A percentile compares a stretch with the other conserved stretches of the same genome.
Conservation (phyloP, 805 yeast genomes). For the Wickerhamomyces rabaulensis region DNA sequence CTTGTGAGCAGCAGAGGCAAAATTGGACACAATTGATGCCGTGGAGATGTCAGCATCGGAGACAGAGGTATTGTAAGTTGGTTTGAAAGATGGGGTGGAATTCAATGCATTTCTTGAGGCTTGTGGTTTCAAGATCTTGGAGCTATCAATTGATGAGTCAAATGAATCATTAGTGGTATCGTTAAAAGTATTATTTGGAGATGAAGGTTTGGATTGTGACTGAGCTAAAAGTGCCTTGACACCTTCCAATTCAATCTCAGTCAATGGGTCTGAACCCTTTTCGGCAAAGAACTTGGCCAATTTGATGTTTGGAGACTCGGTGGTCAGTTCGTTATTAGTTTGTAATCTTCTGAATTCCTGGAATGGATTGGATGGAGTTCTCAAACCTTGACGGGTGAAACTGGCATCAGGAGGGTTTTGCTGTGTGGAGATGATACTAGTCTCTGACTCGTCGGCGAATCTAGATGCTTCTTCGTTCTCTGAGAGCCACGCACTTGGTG, state of each 20-base stretch:
- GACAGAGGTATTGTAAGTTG: constrained; percentile 23
- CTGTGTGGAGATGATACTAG: constrained; percentile 4
- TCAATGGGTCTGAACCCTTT: constrained; percentile 71
- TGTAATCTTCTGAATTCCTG: constrained; percentile 14
- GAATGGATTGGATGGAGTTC: constrained; percentile 14
- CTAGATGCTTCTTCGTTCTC: constrained; percentile 1
- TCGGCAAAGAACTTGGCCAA: constrained; percentile 64
- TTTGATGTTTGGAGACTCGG: constrained; percentile 47
- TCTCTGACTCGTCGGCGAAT: constrained; percentile 11
- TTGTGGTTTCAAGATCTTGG: constrained; percentile 4
- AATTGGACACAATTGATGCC: constrained; percentile 14
- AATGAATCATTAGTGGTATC: constrained; percentile 3
- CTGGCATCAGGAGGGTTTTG: constrained; percentile 3
- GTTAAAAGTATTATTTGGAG: constrained; percentile 7
- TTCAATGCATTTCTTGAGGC: constrained; percentile 2
- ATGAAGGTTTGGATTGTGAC: constrained; percentile 27
- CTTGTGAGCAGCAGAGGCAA: constrained; percentile 19
- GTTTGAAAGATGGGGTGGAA: constrained; percentile 29
- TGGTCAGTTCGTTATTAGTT: constrained; percentile 1
- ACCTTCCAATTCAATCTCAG: constrained; percentile 78
- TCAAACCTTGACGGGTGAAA: not conserved
- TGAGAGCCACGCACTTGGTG: constrained; percentile 16
- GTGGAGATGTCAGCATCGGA: constrained; percentile 14
- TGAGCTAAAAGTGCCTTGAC: constrained; percentile 55
- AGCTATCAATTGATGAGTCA: not conserved